Percentiles rank a stretch among this genome's conserved stretches.
These are phyloP conservation scores for Tothia fuscella DNA, from an alignment of 2,329 filamentous ascomycete species.

Conservation along the genomic window DNA sequence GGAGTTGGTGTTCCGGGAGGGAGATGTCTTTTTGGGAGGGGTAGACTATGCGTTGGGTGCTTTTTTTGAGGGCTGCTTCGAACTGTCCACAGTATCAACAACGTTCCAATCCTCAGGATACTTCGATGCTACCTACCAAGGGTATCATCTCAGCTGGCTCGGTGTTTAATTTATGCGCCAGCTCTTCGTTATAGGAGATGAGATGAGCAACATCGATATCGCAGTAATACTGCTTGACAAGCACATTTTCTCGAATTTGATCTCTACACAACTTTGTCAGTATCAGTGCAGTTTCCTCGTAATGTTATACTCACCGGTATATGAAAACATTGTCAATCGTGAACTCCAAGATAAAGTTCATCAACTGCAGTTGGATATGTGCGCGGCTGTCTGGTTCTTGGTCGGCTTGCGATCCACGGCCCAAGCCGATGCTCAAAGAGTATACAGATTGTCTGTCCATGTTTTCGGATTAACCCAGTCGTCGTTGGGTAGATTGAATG, in stretches of 20 bases:
- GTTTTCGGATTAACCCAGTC: too few relatives aligned
- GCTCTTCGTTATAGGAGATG: constrained; percentile 90
- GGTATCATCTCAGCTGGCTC: constrained; percentile 90
- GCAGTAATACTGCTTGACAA: constrained; percentile 89
- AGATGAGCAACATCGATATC: constrained; percentile 92
- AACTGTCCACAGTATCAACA: constrained; percentile 48
- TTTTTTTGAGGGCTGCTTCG: constrained; percentile 77
- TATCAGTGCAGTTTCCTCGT: constrained; percentile 9
- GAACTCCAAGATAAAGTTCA: constrained; percentile 88
- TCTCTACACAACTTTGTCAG: constrained; percentile 49
- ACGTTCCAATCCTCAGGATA: neutral
- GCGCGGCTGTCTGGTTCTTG: constrained; percentile 50
- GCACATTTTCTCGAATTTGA: constrained; percentile 86
- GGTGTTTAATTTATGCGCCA: constrained; percentile 78
- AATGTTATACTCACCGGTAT: constrained; percentile 54
- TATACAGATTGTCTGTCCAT: constrained; percentile 11
- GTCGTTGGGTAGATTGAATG: too few relatives aligned
- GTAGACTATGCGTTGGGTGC: constrained; percentile 87
- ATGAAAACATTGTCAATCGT: constrained; percentile 89
- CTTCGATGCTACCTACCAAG: constrained; percentile 46
- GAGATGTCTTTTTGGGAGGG: constrained; percentile 55
- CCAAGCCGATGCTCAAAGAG: constrained; percentile 9
- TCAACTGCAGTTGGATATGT: constrained; percentile 65
- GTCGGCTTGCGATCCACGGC: constrained; percentile 40
- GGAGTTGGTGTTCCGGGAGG: constrained; percentile 84